phyloP scores from a whole-genome alignment of 768 basidiomycete species.

The Tulasnella sp. region DNA sequence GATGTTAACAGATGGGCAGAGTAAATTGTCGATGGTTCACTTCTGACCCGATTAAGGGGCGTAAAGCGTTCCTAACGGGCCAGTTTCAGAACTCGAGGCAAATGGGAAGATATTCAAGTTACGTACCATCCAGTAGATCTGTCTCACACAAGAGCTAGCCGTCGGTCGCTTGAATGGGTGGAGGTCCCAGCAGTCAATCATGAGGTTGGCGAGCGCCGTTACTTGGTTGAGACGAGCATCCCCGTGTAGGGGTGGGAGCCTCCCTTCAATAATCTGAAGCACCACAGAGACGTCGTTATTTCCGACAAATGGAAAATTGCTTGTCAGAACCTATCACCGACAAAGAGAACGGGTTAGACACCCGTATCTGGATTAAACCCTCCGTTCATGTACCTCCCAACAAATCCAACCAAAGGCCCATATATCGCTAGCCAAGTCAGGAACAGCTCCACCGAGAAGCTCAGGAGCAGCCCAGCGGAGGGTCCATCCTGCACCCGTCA shows the following conservation, averaged over 20 bases:
- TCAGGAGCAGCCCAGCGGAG: not conserved
- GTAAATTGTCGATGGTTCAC: not conserved
- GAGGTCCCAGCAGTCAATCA: not conserved
- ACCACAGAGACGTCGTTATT: not conserved
- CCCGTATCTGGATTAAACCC: too few relatives aligned
- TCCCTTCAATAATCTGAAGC: not conserved
- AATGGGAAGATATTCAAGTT: too few relatives aligned
- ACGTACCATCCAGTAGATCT: not conserved
- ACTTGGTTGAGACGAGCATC: not conserved
- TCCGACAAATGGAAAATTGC: not conserved
- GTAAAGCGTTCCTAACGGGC: not conserved
- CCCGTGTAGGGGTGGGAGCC: not conserved
- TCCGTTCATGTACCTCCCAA: not conserved
- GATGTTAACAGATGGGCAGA: not conserved
- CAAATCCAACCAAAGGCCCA: constrained; percentile 3
- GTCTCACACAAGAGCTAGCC: not conserved
- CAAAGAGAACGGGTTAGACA: not conserved
- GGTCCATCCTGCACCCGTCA: not conserved
- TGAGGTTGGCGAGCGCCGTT: not conserved
- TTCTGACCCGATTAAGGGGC: not conserved
- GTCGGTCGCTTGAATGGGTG: not conserved
- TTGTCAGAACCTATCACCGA: not conserved
- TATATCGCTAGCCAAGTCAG: not conserved
- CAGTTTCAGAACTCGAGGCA: too few relatives aligned
- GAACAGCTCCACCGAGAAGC: not conserved